Evolutionary conservation across 2,329 filamentous ascomycete species (phyloP).

Genomic region (Ophiostoma fasciatum): DNA sequence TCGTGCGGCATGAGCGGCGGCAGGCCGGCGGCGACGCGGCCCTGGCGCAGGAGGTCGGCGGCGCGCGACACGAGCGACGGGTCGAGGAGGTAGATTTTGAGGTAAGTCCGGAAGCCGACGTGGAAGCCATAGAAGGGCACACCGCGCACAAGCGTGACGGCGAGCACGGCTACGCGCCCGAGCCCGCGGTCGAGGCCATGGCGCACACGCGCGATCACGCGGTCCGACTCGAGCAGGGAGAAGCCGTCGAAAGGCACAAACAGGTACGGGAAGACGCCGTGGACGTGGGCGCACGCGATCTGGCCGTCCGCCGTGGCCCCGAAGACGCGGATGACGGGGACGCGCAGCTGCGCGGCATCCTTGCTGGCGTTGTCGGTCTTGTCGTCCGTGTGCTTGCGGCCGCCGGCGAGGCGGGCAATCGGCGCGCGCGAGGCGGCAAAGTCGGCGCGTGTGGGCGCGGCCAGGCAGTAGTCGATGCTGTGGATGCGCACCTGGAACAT

Average conservation of each 20-base stretch:
- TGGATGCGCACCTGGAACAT: conserved; percentile 84
- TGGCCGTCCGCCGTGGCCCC: conserved; percentile 88
- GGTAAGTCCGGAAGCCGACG: conserved; percentile 78
- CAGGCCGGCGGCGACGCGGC: conserved; percentile 41
- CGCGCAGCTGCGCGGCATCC: conserved; percentile 43
- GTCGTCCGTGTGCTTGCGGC: neutral
- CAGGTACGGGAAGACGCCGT: conserved; percentile 92
- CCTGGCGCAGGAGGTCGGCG: conserved; percentile 74
- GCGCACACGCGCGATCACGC: conserved; percentile 38
- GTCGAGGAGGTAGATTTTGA: conserved; percentile 92
- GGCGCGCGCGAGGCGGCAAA: conserved; percentile 40
- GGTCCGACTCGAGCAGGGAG: conserved; percentile 1
- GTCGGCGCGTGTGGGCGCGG: conserved; percentile 63
- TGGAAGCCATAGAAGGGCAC: conserved; percentile 93
- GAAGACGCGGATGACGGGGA: conserved; percentile 82
- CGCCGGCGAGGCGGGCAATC: neutral
- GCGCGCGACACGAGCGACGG: conserved; percentile 76
- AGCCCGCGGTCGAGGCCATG: conserved; percentile 83
- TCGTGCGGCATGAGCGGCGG: conserved; percentile 92
- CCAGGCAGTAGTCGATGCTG: conserved; percentile 91
- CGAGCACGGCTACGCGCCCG: conserved; percentile 56
- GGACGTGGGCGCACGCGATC: conserved; percentile 90
- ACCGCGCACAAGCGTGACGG: conserved; percentile 84
- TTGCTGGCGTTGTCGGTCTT: neutral
- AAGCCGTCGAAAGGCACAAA: conserved; percentile 39